phyloP scores from a whole-genome alignment of 768 basidiomycete genomes.

The Russula sp. region DNA sequence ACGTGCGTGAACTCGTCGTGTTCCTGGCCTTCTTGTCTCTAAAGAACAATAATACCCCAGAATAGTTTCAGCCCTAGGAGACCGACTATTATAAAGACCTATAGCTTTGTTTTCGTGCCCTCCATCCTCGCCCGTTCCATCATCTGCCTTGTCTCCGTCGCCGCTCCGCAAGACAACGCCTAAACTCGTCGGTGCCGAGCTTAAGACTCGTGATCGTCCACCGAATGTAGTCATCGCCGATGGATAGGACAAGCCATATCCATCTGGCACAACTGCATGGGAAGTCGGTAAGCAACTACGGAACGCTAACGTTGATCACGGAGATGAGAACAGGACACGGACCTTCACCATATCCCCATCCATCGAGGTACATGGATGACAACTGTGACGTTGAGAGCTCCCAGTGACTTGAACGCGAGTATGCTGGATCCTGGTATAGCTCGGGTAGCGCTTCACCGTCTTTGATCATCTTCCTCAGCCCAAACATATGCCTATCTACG shows the following conservation, averaged over 20 bases:
- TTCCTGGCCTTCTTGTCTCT: not conserved
- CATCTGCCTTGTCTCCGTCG: slow-evolving; percentile 72
- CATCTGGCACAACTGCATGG: slow-evolving; percentile 75
- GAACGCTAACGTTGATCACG: not conserved
- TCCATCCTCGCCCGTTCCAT: slow-evolving; percentile 54
- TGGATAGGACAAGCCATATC: slow-evolving; percentile 90
- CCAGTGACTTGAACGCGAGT: slow-evolving; percentile 76
- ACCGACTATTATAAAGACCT: not conserved
- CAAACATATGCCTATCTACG: slow-evolving; percentile 94
- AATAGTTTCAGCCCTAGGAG: too few species aligned
- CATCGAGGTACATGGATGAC: slow-evolving; percentile 75
- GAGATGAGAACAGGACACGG: slow-evolving; percentile 30
- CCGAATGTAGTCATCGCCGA: slow-evolving; percentile 77
- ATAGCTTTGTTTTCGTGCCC: slow-evolving; percentile 13
- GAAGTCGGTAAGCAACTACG: not conserved
- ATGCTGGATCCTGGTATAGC: slow-evolving; percentile 74
- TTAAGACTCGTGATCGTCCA: slow-evolving; percentile 87
- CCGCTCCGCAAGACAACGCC: slow-evolving; percentile 74
- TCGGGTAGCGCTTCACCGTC: slow-evolving; percentile 70
- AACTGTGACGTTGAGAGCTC: slow-evolving; percentile 90
- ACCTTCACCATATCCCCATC: slow-evolving; percentile 98
- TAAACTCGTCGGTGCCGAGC: slow-evolving; percentile 50
- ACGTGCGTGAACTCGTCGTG: not conserved
- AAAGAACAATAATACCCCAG: too few species aligned
- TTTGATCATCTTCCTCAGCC: slow-evolving; percentile 76